These are phyloP conservation scores for Zygosaccharomyces siamensis DNA, from an alignment of 805 yeast genomes.

Conservation along the genomic window DNA sequence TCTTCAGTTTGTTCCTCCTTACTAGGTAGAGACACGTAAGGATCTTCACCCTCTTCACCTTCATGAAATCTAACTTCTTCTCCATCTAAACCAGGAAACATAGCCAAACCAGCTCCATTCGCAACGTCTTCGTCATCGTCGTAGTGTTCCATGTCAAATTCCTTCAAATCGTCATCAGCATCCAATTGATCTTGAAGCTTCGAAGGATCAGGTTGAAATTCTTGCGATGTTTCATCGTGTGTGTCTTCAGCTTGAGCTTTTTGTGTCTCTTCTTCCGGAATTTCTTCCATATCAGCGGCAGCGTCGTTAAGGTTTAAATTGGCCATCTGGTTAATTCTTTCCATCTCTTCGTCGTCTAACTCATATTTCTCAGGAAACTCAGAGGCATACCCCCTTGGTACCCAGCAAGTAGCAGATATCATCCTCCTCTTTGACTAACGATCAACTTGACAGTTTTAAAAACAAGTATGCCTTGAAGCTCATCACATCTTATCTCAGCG, in stretches of 20 bases:
- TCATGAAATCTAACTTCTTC: conserved; percentile 55
- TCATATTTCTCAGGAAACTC: conserved; percentile 90
- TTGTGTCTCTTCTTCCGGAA: conserved; percentile 32
- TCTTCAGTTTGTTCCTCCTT: conserved; percentile 65
- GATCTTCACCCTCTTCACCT: conserved; percentile 39
- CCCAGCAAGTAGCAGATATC: conserved; percentile 94
- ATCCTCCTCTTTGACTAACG: conserved; percentile 34
- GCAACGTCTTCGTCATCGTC: conserved; percentile 60
- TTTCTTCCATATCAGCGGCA: conserved; percentile 53
- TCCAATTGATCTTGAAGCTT: conserved; percentile 51
- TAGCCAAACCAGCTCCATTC: conserved; percentile 56
- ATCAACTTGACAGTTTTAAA: neutral
- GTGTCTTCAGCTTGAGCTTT: conserved; percentile 34
- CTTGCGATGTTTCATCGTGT: conserved; percentile 18
- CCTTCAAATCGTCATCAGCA: conserved; percentile 79
- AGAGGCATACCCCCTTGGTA: conserved; percentile 90
- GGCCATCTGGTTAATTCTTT: conserved; percentile 80
- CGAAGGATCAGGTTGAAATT: conserved; percentile 6
- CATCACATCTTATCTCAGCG: conserved; percentile 11
- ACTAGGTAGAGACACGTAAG: conserved; percentile 44
- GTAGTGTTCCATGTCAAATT: conserved; percentile 79
- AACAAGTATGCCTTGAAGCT: neutral
- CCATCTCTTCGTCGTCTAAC: conserved; percentile 88
- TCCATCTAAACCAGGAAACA: conserved; percentile 67
- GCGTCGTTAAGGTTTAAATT: conserved; percentile 77